Conservation (phyloP, 129 eudicot genomes). For the Ambrosia trifida region DNA sequence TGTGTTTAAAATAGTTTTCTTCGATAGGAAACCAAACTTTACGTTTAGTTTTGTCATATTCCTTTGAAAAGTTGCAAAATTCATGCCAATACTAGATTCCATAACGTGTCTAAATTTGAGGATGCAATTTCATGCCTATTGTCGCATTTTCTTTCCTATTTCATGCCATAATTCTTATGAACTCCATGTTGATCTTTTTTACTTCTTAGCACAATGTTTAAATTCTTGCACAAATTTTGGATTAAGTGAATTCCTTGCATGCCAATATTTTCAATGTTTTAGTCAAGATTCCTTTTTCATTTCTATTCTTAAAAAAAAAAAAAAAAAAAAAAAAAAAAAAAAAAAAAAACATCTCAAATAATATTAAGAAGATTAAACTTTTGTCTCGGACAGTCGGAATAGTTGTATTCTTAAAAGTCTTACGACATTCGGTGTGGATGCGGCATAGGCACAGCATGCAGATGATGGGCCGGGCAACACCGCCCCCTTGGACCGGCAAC, state of each 20-base stretch:
- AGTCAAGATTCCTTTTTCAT: not conserved
- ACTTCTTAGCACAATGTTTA: conserved; percentile 7
- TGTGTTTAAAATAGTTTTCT: not conserved
- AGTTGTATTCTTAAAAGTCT: not conserved
- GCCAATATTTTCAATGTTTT: not conserved
- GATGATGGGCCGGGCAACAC: too few species aligned
- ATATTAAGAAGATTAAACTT: not conserved
- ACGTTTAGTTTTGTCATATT: not conserved
- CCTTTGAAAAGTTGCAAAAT: not conserved
- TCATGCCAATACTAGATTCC: conserved; percentile 3
- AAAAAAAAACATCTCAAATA: too few species aligned
- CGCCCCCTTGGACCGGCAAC: too few species aligned
- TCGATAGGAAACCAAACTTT: not conserved
- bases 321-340: too few species aligned
- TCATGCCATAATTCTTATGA: conserved; percentile 26
- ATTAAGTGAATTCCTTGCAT: not conserved
- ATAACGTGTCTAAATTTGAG: conserved; percentile 6
- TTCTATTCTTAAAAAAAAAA: not conserved
- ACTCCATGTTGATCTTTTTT: not conserved
- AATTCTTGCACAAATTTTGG: not conserved
- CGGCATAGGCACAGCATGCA: too few species aligned
- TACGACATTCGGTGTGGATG: too few species aligned
- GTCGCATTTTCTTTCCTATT: conserved; percentile 24
- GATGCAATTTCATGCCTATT: conserved; percentile 25
- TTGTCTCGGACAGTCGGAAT: not conserved